phyloP scores from a whole-genome alignment of 1,139 yeast species.

The Hyphopichia wangnamkhiaoensis region DNA sequence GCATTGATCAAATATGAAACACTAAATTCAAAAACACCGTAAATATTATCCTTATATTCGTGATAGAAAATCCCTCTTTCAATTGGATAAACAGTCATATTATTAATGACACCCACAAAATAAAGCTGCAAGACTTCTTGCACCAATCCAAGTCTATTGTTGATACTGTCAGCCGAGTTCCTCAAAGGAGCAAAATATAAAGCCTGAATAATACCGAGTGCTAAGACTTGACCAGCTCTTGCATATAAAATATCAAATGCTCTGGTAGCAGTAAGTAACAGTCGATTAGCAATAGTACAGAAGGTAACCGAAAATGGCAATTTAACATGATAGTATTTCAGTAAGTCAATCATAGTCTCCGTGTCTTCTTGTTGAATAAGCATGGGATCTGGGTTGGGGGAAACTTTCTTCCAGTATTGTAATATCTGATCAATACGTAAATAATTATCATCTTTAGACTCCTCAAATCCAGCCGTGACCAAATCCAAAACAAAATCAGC shows the following conservation, averaged over 20 bases:
- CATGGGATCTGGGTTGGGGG: constrained; percentile 2
- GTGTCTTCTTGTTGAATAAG: constrained; percentile 1
- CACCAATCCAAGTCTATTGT: constrained; percentile 68
- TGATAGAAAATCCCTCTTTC: constrained; percentile 78
- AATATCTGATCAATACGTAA: constrained; percentile 38
- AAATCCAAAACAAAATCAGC: constrained; percentile 77
- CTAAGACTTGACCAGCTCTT: constrained; percentile 64
- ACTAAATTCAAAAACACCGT: constrained; percentile 68
- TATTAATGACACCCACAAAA: constrained; percentile 78
- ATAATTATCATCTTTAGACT: constrained; percentile 28
- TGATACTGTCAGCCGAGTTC: constrained; percentile 57
- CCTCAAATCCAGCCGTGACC: constrained; percentile 50
- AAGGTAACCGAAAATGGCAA: constrained; percentile 28
- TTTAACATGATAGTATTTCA: constrained; percentile 18
- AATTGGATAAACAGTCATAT: constrained; percentile 70
- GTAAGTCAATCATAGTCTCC: constrained; percentile 17
- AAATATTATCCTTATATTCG: constrained; percentile 74
- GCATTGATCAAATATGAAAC: constrained; percentile 66
- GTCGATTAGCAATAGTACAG: constrained; percentile 33
- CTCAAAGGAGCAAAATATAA: constrained; percentile 72
- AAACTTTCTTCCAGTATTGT: constrained; percentile 32
- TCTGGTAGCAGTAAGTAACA: constrained; percentile 52
- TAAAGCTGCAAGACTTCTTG: constrained; percentile 75
- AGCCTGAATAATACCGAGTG: constrained; percentile 66
- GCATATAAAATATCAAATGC: constrained; percentile 65